These are phyloP conservation scores for Schizosaccharomyces osmophilus DNA, from an alignment of 805 yeast species.

Conservation along the genomic window DNA sequence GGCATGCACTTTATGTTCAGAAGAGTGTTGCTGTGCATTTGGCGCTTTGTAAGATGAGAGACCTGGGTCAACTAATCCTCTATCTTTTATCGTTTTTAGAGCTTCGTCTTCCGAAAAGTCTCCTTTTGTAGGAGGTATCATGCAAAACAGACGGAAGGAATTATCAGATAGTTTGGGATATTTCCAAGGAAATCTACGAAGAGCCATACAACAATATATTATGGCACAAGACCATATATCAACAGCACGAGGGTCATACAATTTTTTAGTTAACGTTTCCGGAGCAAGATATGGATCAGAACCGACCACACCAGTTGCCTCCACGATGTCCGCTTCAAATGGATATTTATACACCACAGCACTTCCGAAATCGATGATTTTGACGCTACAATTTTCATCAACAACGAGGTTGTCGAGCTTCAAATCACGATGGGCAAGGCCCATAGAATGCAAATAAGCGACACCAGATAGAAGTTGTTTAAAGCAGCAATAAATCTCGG, in stretches of 20 bases:
- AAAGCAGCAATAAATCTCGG: conserved; percentile 59
- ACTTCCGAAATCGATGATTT: conserved; percentile 81
- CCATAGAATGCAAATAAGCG: conserved; percentile 47
- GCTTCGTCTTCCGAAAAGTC: neutral
- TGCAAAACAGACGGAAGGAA: conserved; percentile 37
- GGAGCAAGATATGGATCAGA: conserved; percentile 92
- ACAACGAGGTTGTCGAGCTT: conserved; percentile 88
- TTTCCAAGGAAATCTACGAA: conserved; percentile 86
- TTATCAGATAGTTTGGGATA: conserved; percentile 58
- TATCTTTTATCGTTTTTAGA: neutral
- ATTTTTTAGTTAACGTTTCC: conserved; percentile 37
- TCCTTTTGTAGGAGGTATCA: neutral
- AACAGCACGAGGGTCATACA: conserved; percentile 65
- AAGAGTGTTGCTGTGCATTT: conserved; percentile 9
- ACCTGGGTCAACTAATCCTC: neutral
- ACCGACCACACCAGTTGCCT: conserved; percentile 73
- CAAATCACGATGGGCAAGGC: conserved; percentile 79
- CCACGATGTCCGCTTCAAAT: conserved; percentile 28
- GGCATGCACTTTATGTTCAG: conserved; percentile 9
- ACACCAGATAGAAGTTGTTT: conserved; percentile 62
- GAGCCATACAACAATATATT: conserved; percentile 70
- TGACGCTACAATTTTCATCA: conserved; percentile 43
- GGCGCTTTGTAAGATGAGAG: neutral
- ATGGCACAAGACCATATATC: conserved; percentile 91
- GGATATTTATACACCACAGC: conserved; percentile 62